Base-by-base conservation (phyloP, 2,329 filamentous ascomycete species). In the Colletotrichum aenigma region DNA sequence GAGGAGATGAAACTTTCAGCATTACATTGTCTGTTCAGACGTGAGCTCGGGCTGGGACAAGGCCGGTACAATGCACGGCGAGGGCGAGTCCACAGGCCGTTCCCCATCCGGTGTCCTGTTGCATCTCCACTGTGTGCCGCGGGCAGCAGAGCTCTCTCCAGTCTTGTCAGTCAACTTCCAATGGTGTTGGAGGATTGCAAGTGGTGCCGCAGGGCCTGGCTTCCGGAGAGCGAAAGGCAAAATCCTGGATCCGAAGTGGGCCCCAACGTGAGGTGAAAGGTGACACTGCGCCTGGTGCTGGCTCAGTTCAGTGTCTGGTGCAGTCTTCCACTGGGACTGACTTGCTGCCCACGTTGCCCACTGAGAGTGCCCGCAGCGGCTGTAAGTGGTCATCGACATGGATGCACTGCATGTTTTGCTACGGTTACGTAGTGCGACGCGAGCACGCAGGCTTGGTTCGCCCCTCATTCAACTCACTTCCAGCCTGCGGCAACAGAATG, bases 211-310 rank as follows among this genome's bases (percentile, higher is more conserved):
- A 24, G 43, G 60, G 65, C 71, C 66, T 62, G 62, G 71, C 66
- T 74, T 61, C 74, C 55, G 43, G 36, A 64, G 58, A 68, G 70
- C 24, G 52, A 58, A 62, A 52, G 26, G 72, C 16, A 36, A 62
- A 68, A 75, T 75, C 64, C 73, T 76, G 74, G 65, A 68, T 64
- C 52, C 66, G 36, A 74, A 62, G 71, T 76, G 66, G 74, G 55
- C 36, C 61, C 60, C 58, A 32, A 48, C 28, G 28, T 56, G 66
- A 69, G 18, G 55, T 67, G 70, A 72, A 56, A 70, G 68, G 58
- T 68, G 58, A 60, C 60, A 61, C 58, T 61, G n/a, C 52, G 32
- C 43, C 48, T 61, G 48, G 62, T 61, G 58, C 26, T 32, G 28
- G 30, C 30, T 21, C 26, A 32, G 18, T 24, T 21, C 26, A 32